Evolutionary conservation across 441 rosid genomes (phyloP), one percentile per base, ranked within the genome.

Genomic region (Euphorbia schlechtendalii): DNA sequence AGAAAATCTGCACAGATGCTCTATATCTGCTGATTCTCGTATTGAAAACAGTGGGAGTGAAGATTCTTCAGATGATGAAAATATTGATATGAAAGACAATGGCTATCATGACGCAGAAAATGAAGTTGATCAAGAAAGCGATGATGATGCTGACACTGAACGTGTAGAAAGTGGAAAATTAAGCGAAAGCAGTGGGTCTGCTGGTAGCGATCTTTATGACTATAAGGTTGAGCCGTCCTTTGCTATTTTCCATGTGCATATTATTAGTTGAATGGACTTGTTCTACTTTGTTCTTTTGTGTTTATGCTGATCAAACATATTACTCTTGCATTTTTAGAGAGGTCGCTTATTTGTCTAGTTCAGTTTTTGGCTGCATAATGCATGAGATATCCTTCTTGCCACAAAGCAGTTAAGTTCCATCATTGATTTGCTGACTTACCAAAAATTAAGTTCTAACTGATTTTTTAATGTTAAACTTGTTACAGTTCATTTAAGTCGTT

Each of bases 141-240:
- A 94, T 73, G 90, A 87, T 66, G 96, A 86, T 53, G 82, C 74
- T 66, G 93, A 84, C 49, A 81, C 76, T 69, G 93, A 84, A 71
- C 81, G 87, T 57, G 82, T 77, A 24, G 79, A 77, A 53, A 90
- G 96, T 73, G 97, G 96, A 70, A 94, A 90, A 75, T 78, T 89
- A 82, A 94, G 96, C 74, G 99, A 89, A 82, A 90, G 96, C 78
- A 94, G 99, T 57, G 87, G 88, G 60, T 87, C 75, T 74, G 90
- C 88, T 64, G 90, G 86, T 80, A 82, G 86, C 58, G 99, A 94
- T 85, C 90, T 89, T 60, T 94, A 90, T 70, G 96, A 90, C 70
- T 86, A 87, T 73, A 94, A 90, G 99, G 99, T 94, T 70, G 86
- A 90, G 93, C 94, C 89, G 70, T 73, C 72, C 63, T 49, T 68